These are phyloP conservation scores for Trichoderma sp. DNA, from an alignment of 2,329 filamentous ascomycete genomes.

Conservation along the genomic window DNA sequence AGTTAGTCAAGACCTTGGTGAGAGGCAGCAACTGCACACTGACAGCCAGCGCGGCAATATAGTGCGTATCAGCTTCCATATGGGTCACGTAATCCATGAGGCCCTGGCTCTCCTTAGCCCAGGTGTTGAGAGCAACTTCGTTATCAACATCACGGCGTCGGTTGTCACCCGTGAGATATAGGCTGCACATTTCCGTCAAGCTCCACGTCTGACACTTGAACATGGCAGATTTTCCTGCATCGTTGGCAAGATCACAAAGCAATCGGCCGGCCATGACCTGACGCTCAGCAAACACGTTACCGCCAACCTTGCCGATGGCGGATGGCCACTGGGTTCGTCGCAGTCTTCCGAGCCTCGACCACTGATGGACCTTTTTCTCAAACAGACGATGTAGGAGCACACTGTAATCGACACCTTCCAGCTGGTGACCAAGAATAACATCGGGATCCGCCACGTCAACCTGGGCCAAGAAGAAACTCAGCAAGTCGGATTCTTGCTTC, in stretches of 20 bases:
- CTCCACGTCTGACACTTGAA: slow-evolving; percentile 97
- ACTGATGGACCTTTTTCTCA: slow-evolving; percentile 87
- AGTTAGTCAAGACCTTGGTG: slow-evolving; percentile 91
- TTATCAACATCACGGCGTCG: slow-evolving; percentile 82
- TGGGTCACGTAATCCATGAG: slow-evolving; percentile 92
- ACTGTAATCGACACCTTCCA: slow-evolving; percentile 97
- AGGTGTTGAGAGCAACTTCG: slow-evolving; percentile 80
- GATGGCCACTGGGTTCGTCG: slow-evolving; percentile 83
- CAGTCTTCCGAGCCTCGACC: slow-evolving; percentile 88
- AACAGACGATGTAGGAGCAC: slow-evolving; percentile 82
- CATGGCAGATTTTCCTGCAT: slow-evolving; percentile 96
- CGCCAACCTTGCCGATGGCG: slow-evolving; percentile 79
- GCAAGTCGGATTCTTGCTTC: slow-evolving; percentile 78
- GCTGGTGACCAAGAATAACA: slow-evolving; percentile 86
- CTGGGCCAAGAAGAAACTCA: slow-evolving; percentile 86
- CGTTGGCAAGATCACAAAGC: slow-evolving; percentile 91
- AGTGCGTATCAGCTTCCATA: slow-evolving; percentile 93
- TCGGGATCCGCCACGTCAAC: slow-evolving; percentile 88
- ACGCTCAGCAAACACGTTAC: slow-evolving; percentile 89
- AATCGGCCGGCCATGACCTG: slow-evolving; percentile 85
- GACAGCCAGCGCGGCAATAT: slow-evolving; percentile 85
- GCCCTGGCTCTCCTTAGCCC: slow-evolving; percentile 74
- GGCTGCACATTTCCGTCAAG: slow-evolving; percentile 92
- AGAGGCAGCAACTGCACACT: slow-evolving; percentile 88
- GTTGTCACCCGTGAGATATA: slow-evolving; percentile 75